Evolutionary conservation across 1,284 basidiomycete species (phyloP), one percentile per base, ranked within the genome.

Genomic region (Heterobasidion occidentale): DNA sequence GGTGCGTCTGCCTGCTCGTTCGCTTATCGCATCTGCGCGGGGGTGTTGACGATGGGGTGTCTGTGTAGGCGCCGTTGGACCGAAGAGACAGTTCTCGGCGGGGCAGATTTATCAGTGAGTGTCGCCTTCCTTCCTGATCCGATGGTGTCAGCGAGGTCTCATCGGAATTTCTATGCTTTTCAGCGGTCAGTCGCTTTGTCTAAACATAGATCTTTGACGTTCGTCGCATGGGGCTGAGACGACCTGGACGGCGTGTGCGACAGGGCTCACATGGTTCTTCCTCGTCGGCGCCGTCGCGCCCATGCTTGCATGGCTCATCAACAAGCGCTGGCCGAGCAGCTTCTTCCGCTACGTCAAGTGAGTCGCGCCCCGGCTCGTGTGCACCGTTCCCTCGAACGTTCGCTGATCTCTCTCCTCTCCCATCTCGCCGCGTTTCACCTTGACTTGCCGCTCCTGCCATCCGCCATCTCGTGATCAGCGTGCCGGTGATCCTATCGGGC

Each of bases 271-370:
- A n/a, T 75, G 68, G 58, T 79, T 78, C 69, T 80, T 80, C 71
- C 65, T 80, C 55, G 58, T 77, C 15, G 78, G 77, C n/a, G 74
- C 75, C 5, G 36, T 75, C 15, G 68, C 68, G 44, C 79, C 79
- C 0, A 48, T 77, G 38, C 60, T 66, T 17, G 65, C 71, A 17
- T 80, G 72, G 71, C 36, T 72, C 56, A 58, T 70, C 60, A 63
- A 67, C 46, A 64, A 62, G 52, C 60, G 71, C 62, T 71, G 67
- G 66, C 70, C 71, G 48, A 65, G 72, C 60, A 69, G 74, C 54
- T 71, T 68, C 64, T 68, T 71, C 33, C 75, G 75, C 62, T 74
- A 74, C 60, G 67, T 74, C 61, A 76, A 73, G 77, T 76, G 55
- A 52, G 71, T 65, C 51, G 64, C 58, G 7, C 33, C 56, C 36